phyloP scores from a whole-genome alignment of 176 grass and related monocot genomes.

The Musa beccarii region DNA sequence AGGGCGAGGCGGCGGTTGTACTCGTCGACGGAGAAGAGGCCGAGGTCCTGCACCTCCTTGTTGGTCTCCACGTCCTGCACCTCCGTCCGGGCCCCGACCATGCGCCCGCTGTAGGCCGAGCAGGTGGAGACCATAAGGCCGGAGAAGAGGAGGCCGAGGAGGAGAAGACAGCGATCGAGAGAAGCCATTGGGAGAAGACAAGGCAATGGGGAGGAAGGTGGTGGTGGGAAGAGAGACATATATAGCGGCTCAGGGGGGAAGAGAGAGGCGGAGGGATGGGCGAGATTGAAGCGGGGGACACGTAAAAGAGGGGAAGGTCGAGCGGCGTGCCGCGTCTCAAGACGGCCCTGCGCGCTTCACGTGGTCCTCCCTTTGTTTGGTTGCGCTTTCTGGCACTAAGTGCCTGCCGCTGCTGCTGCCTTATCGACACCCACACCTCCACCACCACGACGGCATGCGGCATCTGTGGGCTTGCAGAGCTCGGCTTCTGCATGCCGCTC shows the following conservation, averaged over 20 bases:
- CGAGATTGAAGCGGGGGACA: constrained; percentile 6
- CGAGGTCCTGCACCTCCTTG: constrained; percentile 76
- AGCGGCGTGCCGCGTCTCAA: constrained; percentile 31
- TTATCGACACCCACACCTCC: too few species aligned
- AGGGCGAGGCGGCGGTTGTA: constrained; percentile 38
- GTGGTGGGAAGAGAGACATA: constrained; percentile 1
- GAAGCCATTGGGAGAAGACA: constrained; percentile 13
- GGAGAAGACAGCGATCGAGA: not conserved
- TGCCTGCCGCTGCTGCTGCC: too few species aligned
- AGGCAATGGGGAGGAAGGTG: not conserved
- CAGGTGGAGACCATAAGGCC: not conserved
- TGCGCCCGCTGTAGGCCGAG: constrained; percentile 27
- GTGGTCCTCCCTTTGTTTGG: not conserved
- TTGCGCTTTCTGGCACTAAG: not conserved
- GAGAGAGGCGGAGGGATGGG: not conserved
- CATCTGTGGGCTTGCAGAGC: too few species aligned
- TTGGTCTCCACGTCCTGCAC: constrained; percentile 52
- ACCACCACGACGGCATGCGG: too few species aligned
- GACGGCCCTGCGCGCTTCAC: constrained; percentile 1
- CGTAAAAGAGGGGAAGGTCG: constrained; percentile 3
- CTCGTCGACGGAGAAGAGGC: constrained; percentile 62
- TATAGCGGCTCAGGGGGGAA: not conserved
- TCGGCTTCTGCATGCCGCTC: too few species aligned
- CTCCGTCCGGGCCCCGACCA: constrained; percentile 49
- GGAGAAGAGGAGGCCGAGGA: constrained; percentile 23